Conservation (phyloP, 2,329 filamentous ascomycete species). For the Escovopsis weberi region DNA sequence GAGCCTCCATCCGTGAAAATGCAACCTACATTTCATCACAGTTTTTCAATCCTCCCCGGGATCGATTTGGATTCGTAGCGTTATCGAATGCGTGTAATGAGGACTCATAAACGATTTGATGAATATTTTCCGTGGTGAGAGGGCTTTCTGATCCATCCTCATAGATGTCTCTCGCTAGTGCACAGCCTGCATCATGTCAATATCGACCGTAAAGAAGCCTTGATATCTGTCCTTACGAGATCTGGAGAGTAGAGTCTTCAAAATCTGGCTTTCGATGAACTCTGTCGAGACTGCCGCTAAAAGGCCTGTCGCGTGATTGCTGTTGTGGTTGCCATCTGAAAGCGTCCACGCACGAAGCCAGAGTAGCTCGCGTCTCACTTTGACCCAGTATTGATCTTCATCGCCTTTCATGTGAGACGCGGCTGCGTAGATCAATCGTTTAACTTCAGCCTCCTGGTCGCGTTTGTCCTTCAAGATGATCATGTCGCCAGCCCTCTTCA, state of each 20-base stretch:
- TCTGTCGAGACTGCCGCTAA: constrained; percentile 45
- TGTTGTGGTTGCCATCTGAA: constrained; percentile 3
- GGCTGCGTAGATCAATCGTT: constrained; percentile 42
- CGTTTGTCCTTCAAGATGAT: constrained; percentile 46
- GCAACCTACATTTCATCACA: constrained; percentile 55
- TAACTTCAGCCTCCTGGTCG: constrained; percentile 48
- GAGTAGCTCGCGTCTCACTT: constrained; percentile 47
- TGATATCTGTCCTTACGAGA: constrained; percentile 33
- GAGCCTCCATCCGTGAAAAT: neutral
- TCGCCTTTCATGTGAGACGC: constrained; percentile 34
- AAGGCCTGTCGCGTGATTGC: constrained; percentile 41
- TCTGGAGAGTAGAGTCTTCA: constrained; percentile 51
- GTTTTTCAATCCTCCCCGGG: constrained; percentile 61
- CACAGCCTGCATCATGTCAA: constrained; percentile 34
- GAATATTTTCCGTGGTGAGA: constrained; percentile 35
- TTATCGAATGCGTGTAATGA: constrained; percentile 65
- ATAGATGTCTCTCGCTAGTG: constrained; percentile 48
- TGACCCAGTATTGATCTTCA: constrained; percentile 50
- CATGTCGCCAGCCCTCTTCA: constrained; percentile 45
- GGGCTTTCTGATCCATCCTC: constrained; percentile 35
- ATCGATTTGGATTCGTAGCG: constrained; percentile 67
- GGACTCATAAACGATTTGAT: constrained; percentile 45
- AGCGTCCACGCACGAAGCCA: constrained; percentile 64
- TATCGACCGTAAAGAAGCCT: neutral
- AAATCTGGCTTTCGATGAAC: constrained; percentile 54